A percentile compares a stretch with the other conserved stretches of the same genome.
Conservation (phyloP, 495 filamentous ascomycete species). For the Aspergillus diversus region DNA sequence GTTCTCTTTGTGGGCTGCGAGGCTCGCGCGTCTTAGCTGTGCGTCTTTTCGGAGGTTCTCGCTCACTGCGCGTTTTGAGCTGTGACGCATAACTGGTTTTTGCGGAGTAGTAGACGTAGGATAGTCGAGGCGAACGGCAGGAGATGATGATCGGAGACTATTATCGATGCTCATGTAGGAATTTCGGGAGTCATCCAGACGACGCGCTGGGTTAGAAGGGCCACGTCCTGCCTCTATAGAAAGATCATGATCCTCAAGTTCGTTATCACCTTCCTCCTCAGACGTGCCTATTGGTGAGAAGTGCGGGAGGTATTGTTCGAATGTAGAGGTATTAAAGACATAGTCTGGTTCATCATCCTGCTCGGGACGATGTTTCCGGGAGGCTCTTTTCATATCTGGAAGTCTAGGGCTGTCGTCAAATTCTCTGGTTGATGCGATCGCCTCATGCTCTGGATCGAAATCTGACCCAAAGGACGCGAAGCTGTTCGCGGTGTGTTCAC, state of each 20-base stretch:
- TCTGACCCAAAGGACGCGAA: constrained; percentile 46
- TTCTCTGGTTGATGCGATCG: constrained; percentile 52
- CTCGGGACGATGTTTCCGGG: constrained; percentile 26
- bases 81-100: constrained; percentile 34
- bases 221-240: constrained; percentile 53
- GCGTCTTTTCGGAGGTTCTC: constrained; percentile 51
- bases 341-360: constrained; percentile 50
- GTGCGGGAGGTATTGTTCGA: constrained; percentile 66
- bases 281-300: constrained; percentile 53
- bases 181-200: constrained; percentile 47
- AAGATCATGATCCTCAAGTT: constrained; percentile 35
- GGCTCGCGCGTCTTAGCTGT: constrained; percentile 45
- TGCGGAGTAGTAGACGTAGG: constrained; percentile 47
- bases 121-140: constrained; percentile 50
- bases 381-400: constrained; percentile 40
- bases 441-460: constrained; percentile 58
- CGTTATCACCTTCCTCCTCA: constrained; percentile 41
- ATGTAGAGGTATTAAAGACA: constrained; percentile 63
- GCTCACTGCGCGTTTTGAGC: constrained; percentile 37
- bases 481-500: constrained; percentile 33
- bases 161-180: constrained; percentile 53
- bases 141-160: constrained; percentile 51
- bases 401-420: constrained; percentile 45
- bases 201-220: constrained; percentile 36
- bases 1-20: constrained; percentile 49